A percentile compares a stretch with the other conserved stretches of the same genome.
Evolutionary conservation across 2,329 filamentous ascomycete species (phyloP).

Genomic region (Reticulascus tulasneorum): DNA sequence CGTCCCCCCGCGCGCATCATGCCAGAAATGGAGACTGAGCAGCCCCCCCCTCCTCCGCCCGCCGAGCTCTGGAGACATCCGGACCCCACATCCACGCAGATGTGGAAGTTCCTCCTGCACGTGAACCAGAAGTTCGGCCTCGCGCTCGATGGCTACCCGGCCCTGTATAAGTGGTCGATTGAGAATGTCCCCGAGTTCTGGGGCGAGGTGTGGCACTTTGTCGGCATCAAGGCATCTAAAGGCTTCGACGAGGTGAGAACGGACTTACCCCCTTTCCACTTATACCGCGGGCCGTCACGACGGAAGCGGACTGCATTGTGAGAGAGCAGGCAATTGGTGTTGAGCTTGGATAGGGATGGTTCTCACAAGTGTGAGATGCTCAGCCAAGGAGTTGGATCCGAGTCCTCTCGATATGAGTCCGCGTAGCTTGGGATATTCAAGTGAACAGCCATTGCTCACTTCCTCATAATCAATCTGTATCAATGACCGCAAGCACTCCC

Average conservation of each 20-base stretch:
- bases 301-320: too few relatives aligned
- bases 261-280: neutral
- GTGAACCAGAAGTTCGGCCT: conserved; percentile 66
- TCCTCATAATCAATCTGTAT: too few relatives aligned
- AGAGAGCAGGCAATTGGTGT: too few relatives aligned
- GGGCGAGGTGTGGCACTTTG: conserved; percentile 80
- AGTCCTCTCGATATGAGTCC: too few relatives aligned
- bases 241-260: conserved; percentile 55
- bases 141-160: conserved; percentile 61
- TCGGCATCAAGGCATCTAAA: conserved; percentile 67
- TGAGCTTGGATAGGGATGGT: too few relatives aligned
- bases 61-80: conserved; percentile 69
- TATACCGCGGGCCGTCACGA: neutral
- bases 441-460: too few relatives aligned
- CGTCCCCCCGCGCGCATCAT: conserved; percentile 8
- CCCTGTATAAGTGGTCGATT: conserved; percentile 84
- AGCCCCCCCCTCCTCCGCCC: conserved; percentile 6
- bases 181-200: conserved; percentile 74
- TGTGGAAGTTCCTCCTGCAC: conserved; percentile 66
- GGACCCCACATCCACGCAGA: conserved; percentile 61
- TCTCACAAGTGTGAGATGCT: too few relatives aligned
- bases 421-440: too few relatives aligned
- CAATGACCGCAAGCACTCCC: too few relatives aligned
- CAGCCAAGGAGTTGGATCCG: too few relatives aligned
- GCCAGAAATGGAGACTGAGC: conserved; percentile 3